Conservation (phyloP, 345 rosid genomes). For the Firmiana major region DNA sequence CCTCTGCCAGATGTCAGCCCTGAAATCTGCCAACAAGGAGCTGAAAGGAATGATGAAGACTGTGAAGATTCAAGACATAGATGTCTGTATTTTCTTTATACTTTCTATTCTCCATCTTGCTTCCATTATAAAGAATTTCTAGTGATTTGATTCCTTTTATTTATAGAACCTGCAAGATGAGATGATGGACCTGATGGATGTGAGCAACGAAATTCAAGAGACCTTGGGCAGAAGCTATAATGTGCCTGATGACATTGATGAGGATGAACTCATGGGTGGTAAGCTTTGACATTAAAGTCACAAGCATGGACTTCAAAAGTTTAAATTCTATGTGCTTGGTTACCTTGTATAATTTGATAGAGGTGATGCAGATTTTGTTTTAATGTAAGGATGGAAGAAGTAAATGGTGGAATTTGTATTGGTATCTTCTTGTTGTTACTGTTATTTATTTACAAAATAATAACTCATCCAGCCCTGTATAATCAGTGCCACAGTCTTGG, state of each 20-base stretch:
- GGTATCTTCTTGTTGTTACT: not conserved
- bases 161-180: constrained; percentile 95
- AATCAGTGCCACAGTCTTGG: not conserved
- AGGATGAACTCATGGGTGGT: constrained; percentile 99
- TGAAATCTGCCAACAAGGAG: constrained; percentile 97
- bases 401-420: not conserved
- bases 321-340: not conserved
- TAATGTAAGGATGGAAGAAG: not conserved
- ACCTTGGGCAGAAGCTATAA: constrained; percentile 87
- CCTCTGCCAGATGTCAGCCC: constrained; percentile 67
- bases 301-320: not conserved
- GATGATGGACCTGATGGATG: constrained; percentile 99
- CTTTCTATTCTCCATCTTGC: not conserved
- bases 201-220: constrained; percentile 93
- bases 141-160: constrained; percentile 3
- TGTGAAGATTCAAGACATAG: constrained; percentile 92
- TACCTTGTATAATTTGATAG: not conserved
- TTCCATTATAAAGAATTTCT: constrained; percentile 9
- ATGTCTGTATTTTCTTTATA: constrained; percentile 43
- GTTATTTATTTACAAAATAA: not conserved
- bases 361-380: not conserved
- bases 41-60: constrained; percentile 99
- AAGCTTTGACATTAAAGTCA: constrained; percentile 18
- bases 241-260: constrained; percentile 97
- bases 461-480: not conserved